Percentiles rank a stretch among this genome's conserved stretches.
Evolutionary conservation across 192 early-diverging fungal genomes (phyloP).

Genomic region (Tieghemiomyces parasiticus): DNA sequence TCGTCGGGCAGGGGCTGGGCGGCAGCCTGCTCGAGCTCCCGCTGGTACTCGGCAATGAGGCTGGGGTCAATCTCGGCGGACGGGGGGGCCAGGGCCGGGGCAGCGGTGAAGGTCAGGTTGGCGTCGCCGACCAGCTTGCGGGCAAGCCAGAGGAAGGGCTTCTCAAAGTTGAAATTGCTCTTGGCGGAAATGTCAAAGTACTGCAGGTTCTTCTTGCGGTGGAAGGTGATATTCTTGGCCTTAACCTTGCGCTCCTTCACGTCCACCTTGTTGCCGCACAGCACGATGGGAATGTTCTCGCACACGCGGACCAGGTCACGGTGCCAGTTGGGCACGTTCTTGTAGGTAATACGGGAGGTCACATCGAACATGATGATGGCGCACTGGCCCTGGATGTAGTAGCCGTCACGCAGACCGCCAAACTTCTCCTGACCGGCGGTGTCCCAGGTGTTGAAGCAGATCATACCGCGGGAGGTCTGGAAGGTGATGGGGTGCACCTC

Average conservation of each 20-base stretch:
- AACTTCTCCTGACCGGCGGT: conserved; percentile 99
- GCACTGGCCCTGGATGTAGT: conserved; percentile 99
- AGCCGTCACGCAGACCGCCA: conserved; percentile 98
- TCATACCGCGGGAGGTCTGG: conserved; percentile 92
- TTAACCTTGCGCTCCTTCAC: conserved; percentile 99
- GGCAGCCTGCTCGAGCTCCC: conserved; percentile 65
- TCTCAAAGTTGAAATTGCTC: conserved; percentile 99
- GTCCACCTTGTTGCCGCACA: conserved; percentile 99
- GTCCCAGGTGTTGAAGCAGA: conserved; percentile 99
- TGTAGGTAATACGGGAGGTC: conserved; percentile 99
- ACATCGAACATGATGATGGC: conserved; percentile 99
- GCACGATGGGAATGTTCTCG: conserved; percentile 99
- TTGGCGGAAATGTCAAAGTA: conserved; percentile 99
- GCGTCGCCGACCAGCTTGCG: conserved; percentile 92
- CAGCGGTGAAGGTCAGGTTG: conserved; percentile 92
- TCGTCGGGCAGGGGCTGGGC: conserved; percentile 75
- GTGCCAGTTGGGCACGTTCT: conserved; percentile 99
- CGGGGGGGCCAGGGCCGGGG: conserved; percentile 91
- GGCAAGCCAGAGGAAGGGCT: conserved; percentile 99
- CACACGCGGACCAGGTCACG: conserved; percentile 98
- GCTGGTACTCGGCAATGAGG: conserved; percentile 63
- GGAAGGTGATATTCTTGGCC: conserved; percentile 99
- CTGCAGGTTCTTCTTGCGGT: conserved; percentile 99
- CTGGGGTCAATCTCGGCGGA: conserved; percentile 74
- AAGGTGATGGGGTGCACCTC: conserved; percentile 97